A percentile compares a stretch with the other conserved stretches of the same genome.
phyloP scores from a whole-genome alignment of 1,139 yeast genomes.

The Geotrichum bryndzae region DNA sequence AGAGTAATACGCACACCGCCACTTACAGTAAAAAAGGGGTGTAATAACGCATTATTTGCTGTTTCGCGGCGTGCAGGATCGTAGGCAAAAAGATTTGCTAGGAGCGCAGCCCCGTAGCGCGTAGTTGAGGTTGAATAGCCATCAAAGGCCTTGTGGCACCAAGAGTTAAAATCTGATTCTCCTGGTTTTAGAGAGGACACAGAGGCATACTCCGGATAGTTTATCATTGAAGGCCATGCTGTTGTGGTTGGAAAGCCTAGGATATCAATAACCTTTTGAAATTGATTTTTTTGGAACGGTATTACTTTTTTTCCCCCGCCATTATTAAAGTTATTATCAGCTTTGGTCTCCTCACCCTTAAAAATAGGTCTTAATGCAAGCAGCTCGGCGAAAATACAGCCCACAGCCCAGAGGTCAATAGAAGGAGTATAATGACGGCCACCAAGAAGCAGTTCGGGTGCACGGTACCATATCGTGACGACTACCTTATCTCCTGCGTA shows the following conservation, averaged over 20 bases:
- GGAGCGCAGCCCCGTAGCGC: constrained; percentile 47
- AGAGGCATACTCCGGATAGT: constrained; percentile 79
- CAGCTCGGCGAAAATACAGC: constrained; percentile 90
- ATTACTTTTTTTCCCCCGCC: constrained; percentile 53
- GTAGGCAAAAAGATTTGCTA: constrained; percentile 62
- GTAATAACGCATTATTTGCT: constrained; percentile 68
- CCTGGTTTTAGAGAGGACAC: constrained; percentile 58
- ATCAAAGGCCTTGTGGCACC: constrained; percentile 69
- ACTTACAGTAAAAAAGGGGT: constrained; percentile 55
- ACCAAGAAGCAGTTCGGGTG: constrained; percentile 87
- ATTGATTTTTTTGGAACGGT: constrained; percentile 90
- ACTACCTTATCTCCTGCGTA: constrained; percentile 96
- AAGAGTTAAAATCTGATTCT: constrained; percentile 63
- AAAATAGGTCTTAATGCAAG: constrained; percentile 85
- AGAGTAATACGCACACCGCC: constrained; percentile 60
- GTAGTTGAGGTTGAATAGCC: constrained; percentile 37
- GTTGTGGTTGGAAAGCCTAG: constrained; percentile 76
- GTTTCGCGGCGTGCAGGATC: constrained; percentile 79
- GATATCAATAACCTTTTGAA: constrained; percentile 82
- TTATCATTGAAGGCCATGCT: constrained; percentile 70
- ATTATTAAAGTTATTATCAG: constrained; percentile 47
- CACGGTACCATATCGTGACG: constrained; percentile 96
- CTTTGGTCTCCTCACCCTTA: constrained; percentile 93
- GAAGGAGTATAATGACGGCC: constrained; percentile 94
- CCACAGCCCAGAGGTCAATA: constrained; percentile 94